These are phyloP conservation scores for Penicillium paradoxum DNA, from an alignment of 495 filamentous ascomycete species.

Conservation along the genomic window DNA sequence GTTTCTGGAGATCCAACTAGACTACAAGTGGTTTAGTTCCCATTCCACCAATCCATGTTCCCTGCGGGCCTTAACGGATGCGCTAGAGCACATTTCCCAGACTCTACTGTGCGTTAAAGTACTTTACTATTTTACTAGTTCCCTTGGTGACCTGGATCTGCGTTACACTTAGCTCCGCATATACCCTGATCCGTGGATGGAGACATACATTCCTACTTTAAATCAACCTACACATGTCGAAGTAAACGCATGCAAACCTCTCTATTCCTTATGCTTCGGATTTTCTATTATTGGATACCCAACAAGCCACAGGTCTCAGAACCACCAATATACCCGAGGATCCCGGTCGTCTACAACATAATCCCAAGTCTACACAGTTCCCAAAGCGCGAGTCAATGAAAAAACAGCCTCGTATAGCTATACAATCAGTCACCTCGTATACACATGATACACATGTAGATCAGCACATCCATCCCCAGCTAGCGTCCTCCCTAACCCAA, in stretches of 20 bases:
- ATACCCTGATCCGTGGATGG: background rate
- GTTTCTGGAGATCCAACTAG: slow-evolving; percentile 3
- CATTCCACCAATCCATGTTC: slow-evolving; percentile 7
- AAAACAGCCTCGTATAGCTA: too few relatives aligned
- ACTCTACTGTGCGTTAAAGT: slow-evolving; percentile 1
- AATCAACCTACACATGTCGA: background rate
- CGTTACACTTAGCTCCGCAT: background rate
- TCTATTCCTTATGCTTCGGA: background rate
- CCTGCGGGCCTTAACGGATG: slow-evolving; percentile 8
- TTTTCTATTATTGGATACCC: background rate
- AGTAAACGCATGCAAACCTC: background rate
- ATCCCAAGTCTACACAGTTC: background rate
- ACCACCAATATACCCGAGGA: background rate
- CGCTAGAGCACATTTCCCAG: slow-evolving; percentile 15
- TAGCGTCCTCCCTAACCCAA: background rate
- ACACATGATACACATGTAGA: too few relatives aligned
- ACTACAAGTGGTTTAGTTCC: slow-evolving; percentile 17
- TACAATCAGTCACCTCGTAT: too few relatives aligned
- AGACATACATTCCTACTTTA: background rate
- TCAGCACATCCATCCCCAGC: too few relatives aligned
- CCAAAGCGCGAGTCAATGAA: background rate
- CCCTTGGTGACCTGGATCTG: slow-evolving; percentile 12
- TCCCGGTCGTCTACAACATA: background rate
- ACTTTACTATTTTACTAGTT: slow-evolving; percentile 14
- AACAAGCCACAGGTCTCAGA: background rate